phyloP scores from a whole-genome alignment of 1,284 basidiomycete species.

The Trichosporon sp. region DNA sequence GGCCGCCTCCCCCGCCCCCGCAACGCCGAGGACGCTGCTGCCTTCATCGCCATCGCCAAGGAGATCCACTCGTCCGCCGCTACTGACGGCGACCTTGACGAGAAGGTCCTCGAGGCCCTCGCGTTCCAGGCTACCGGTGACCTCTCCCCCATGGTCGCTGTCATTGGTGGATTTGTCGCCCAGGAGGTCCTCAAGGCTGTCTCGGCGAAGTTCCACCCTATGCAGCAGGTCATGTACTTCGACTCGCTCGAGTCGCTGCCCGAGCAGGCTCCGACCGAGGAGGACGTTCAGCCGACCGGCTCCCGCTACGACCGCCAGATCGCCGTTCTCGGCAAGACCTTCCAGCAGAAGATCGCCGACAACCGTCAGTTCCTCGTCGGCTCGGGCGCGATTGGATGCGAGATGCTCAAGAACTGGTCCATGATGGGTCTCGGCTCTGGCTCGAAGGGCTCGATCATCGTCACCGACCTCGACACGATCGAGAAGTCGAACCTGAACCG shows the following conservation, averaged over 20 bases:
- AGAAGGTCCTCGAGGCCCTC: slow-evolving; percentile 71
- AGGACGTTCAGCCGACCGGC: slow-evolving; percentile 75
- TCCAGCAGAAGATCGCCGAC: slow-evolving; percentile 90
- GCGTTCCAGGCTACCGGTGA: slow-evolving; percentile 93
- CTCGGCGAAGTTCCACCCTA: slow-evolving; percentile 97
- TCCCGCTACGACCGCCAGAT: slow-evolving; percentile 93
- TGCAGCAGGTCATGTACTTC: slow-evolving; percentile 93
- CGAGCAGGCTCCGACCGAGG: slow-evolving; percentile 66
- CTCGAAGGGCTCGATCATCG: slow-evolving; percentile 75
- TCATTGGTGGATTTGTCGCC: slow-evolving; percentile 95
- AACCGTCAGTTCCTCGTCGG: slow-evolving; percentile 96
- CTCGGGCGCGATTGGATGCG: slow-evolving; percentile 97
- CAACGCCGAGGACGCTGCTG: slow-evolving; percentile 73
- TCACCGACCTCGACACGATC: slow-evolving; percentile 98
- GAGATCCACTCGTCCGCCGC: slow-evolving; percentile 58
- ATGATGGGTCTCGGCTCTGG: slow-evolving; percentile 96
- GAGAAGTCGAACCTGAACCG: slow-evolving; percentile 99
- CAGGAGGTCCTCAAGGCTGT: slow-evolving; percentile 97
- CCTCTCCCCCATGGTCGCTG: slow-evolving; percentile 84
- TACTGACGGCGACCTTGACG: slow-evolving; percentile 66
- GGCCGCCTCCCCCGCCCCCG: slow-evolving; percentile 75
- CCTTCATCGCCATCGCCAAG: slow-evolving; percentile 70
- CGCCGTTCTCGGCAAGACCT: slow-evolving; percentile 86
- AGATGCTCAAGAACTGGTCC: slow-evolving; percentile 99
- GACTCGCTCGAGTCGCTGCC: slow-evolving; percentile 96